Evolutionary conservation across 306 rosid genomes (phyloP), one percentile per base, ranked within the genome.

Genomic region (Gynostemma pentaphyllum): DNA sequence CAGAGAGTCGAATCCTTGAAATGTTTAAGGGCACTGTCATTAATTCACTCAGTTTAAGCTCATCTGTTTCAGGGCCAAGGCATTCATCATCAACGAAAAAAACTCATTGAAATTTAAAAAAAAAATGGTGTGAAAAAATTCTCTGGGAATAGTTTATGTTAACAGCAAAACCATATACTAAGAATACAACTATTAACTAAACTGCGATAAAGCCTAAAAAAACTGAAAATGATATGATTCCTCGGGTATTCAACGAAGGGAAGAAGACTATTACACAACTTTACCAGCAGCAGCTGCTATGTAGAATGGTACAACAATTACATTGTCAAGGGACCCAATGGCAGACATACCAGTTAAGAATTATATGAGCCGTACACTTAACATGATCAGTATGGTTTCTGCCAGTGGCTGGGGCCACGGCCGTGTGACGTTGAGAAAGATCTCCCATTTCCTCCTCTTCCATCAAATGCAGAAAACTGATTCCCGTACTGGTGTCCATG

Each of bases 401-500:
- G 80, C 66, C 51, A 41, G 66, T 68, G 87, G 68, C 71, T 78
- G 66, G 68, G 87, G 68, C 71, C 79, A 68, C 82, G 60, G 36
- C 82, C 76, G 53, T 56, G 44, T 16, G 61, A 63, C 48, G 91
- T 80, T 7, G 87, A 76, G 62, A 77, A 82, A 4, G 79, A 85
- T 45, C 79, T 66, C 75, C 79, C 61, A 54, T 63, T 69, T n/a
- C 78, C 72, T n/a, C 78, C 72, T 67, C 83, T 69, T 66, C 83
- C 75, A 67, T 85, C 86, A 68, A 87, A 70, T 9, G 41, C 59
- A 34, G 91, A 46, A 62, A 66, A 91, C 45, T 62, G 87, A 68
- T 91, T 87, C 26, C 79, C 79, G 11, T 77, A 67, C 30, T 74
- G 87, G 36, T 82, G 82, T 26, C 75, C 78, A 29, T 75, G 62